Evolutionary conservation across 1,284 basidiomycete species (phyloP), one percentile per base, ranked within the genome.

Genomic region (Tilletia horrida): DNA sequence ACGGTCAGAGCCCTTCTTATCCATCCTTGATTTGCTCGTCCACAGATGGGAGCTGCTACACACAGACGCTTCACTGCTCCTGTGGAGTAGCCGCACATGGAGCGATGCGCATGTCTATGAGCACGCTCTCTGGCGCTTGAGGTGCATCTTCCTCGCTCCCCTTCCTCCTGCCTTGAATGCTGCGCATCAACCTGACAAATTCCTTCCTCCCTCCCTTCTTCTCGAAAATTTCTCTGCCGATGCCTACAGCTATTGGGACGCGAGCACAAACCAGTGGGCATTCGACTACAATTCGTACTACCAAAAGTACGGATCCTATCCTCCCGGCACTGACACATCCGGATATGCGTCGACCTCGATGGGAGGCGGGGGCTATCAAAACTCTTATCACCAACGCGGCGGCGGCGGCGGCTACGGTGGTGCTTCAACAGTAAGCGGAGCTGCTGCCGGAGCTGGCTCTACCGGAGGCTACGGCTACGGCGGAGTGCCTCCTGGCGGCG

Each of bases 221-320:
- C 8, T 35, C 27, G 23, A 6, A n/a, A 6, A 11, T 40, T 11
- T 40, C 35, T 40, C 11, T 40, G 35, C 35, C 11, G 4, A 4
- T 40, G 35, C 35, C 35, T 40, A 40, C 67, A 71, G 70, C 73
- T 80, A 76, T 65, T 81, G 80, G 80, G 79, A 81, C 59, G 50
- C 71, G 3, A 62, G 45, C 13, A 67, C 74, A 43, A 74, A 73
- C 67, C 72, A 79, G 44, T 80, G 78, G 78, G 76, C 73, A 21
- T 81, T 81, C 48, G 78, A 81, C 67, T 81, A 81, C 68, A 71
- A 75, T 55, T 71, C 69, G 7, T 81, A 75, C 69, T 79, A 81
- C 59, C 66, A 71, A 14, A 65, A 73, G 0, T 75, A 80, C 47
- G 77, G 79, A 29, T 43, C 65, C 18, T 61, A 63, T 63, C 52